These are phyloP conservation scores for Colletotrichum eremochloae DNA, from an alignment of 2,329 filamentous ascomycete species.

Conservation along the genomic window DNA sequence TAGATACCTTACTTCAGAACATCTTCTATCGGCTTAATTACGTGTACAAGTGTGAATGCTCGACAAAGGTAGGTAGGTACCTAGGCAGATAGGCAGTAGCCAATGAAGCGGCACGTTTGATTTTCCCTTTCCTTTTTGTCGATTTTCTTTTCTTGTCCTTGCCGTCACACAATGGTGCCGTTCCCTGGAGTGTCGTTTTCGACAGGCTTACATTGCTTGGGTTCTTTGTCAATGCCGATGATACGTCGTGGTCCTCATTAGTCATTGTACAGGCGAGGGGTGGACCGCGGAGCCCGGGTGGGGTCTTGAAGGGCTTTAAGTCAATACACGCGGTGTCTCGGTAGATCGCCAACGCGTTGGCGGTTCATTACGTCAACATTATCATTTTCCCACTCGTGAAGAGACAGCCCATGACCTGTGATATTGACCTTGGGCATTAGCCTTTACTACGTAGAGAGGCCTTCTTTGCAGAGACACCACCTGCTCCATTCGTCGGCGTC, in stretches of 20 bases:
- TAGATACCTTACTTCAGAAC: neutral
- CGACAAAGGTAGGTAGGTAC: neutral
- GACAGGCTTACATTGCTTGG: neutral
- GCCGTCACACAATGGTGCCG: neutral
- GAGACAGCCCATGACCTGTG: neutral
- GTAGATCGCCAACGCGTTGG: neutral
- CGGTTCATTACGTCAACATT: slow-evolving; percentile 4
- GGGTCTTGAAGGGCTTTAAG: neutral
- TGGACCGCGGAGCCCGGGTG: slow-evolving; percentile 6
- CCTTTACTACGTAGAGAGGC: neutral
- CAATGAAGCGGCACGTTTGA: neutral
- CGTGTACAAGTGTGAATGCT: neutral
- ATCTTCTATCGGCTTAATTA: neutral
- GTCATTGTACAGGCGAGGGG: slow-evolving; percentile 11
- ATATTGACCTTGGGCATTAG: neutral
- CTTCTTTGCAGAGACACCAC: neutral
- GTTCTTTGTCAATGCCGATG: neutral
- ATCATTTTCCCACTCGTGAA: neutral
- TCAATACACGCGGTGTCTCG: neutral
- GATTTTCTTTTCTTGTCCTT: neutral
- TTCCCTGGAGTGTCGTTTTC: neutral
- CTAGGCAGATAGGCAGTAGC: neutral
- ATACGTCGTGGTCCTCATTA: neutral
- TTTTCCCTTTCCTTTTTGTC: neutral
- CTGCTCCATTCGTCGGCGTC: neutral